A percentile compares a stretch with the other conserved stretches of the same genome.
Conservation (phyloP, 305 asterid genomes). For the Striga hermonthica region DNA sequence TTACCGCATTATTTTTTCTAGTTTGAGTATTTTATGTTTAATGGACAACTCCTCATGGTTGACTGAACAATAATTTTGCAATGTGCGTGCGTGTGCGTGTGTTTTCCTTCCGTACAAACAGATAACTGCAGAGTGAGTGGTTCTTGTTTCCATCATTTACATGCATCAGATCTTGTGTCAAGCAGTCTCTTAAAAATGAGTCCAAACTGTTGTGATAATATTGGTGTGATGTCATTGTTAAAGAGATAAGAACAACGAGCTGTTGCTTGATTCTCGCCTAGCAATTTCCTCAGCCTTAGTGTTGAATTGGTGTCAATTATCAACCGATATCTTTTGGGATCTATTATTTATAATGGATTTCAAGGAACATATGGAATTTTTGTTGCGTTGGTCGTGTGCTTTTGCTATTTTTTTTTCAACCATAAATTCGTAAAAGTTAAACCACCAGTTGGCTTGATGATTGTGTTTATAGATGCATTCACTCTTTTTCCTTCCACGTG, state of each 20-base stretch:
- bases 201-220: too few relatives aligned
- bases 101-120: too few relatives aligned
- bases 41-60: constrained; percentile 8
- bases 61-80: neutral
- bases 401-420: neutral
- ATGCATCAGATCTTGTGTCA: neutral
- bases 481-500: constrained; percentile 9
- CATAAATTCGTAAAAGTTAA: neutral
- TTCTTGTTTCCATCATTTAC: constrained; percentile 2
- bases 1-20: constrained; percentile 1
- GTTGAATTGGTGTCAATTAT: constrained; percentile 3
- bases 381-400: constrained; percentile 18
- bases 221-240: too few relatives aligned
- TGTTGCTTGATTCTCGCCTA: too few relatives aligned
- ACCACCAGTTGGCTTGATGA: constrained; percentile 13
- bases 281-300: too few relatives aligned
- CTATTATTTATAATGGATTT: neutral
- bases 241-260: too few relatives aligned
- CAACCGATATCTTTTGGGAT: neutral
- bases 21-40: neutral
- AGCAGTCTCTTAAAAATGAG: too few relatives aligned
- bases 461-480: constrained; percentile 1
- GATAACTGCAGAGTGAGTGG: constrained; percentile 1
- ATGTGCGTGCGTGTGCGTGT: neutral
- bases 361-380: constrained; percentile 3